These are phyloP conservation scores for Calonectria naviculata DNA, from an alignment of 2,329 filamentous ascomycete species.

Conservation along the genomic window DNA sequence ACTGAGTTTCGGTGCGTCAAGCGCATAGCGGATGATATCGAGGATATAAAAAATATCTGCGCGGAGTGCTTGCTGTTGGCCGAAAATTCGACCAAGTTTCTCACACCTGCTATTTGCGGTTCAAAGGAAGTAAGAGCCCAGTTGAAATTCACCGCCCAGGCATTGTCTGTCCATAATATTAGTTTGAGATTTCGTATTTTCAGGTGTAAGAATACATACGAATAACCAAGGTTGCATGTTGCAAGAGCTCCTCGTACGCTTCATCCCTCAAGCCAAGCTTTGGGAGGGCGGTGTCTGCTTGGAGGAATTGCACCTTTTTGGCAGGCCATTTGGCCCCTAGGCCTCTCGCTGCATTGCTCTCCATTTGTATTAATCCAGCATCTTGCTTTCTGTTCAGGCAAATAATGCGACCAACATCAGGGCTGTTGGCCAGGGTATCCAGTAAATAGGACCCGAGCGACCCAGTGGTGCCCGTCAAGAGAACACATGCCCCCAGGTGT, in stretches of 20 bases:
- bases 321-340: background rate
- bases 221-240: constrained; percentile 5
- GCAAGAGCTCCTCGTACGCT: background rate
- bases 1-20: background rate
- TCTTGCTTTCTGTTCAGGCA: background rate
- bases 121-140: constrained; percentile 28
- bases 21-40: background rate
- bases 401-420: background rate
- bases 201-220: background rate
- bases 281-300: background rate
- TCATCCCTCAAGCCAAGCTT: background rate
- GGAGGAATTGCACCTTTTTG: background rate
- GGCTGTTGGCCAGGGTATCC: background rate
- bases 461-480: background rate
- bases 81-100: constrained; percentile 21
- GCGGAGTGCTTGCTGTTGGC: background rate
- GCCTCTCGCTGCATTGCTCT: background rate
- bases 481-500: background rate
- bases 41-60: background rate
- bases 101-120: constrained; percentile 25
- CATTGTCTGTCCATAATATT: constrained; percentile 24
- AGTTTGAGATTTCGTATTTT: background rate
- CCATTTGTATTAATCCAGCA: background rate
- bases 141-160: constrained; percentile 35
- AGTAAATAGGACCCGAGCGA: background rate